These are phyloP conservation scores for Pythium angustatum DNA, from an alignment of 352 stramenopile genomes.

Conservation along the genomic window DNA sequence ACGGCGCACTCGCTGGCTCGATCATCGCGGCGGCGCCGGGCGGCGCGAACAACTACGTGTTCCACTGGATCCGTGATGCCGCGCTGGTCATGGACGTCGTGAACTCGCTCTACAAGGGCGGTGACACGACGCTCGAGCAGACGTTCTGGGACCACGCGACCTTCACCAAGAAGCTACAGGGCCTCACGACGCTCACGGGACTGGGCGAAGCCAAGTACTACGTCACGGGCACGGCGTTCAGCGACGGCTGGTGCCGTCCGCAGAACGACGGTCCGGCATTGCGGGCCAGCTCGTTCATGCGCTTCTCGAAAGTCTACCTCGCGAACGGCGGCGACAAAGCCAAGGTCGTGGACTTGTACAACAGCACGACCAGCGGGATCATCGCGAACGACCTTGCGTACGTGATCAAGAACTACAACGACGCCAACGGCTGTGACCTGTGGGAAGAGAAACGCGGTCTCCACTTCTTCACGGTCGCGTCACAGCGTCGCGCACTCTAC, in stretches of 20 bases:
- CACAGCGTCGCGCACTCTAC: conserved; percentile 29
- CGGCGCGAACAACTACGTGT: conserved; percentile 29
- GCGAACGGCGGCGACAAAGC: conserved; percentile 20
- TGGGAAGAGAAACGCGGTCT: conserved; percentile 30
- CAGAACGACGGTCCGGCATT: conserved; percentile 33
- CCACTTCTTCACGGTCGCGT: conserved; percentile 34
- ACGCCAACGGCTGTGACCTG: conserved; percentile 27
- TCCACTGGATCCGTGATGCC: conserved; percentile 31
- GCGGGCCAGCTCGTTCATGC: conserved; percentile 31
- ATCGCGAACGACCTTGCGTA: conserved; percentile 31
- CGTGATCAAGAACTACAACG: conserved; percentile 30
- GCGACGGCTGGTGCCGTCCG: conserved; percentile 29
- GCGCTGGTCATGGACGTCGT: conserved; percentile 27
- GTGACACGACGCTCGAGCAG: conserved; percentile 22
- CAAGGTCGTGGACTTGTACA: conserved; percentile 28
- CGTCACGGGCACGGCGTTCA: conserved; percentile 28
- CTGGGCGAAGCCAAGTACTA: conserved; percentile 35
- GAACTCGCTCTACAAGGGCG: conserved; percentile 22
- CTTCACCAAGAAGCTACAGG: conserved; percentile 31
- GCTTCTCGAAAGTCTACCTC: conserved; percentile 27
- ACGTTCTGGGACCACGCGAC: conserved; percentile 31
- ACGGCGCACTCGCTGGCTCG: conserved; percentile 19
- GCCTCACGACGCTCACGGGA: conserved; percentile 19
- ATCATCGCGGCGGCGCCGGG: conserved; percentile 23
- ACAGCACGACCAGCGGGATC: conserved; percentile 29